A percentile compares a stretch with the other conserved stretches of the same genome.
Evolutionary conservation across 371 early-diverging fungal species (phyloP).

Genomic region (Rhizopus sp.): DNA sequence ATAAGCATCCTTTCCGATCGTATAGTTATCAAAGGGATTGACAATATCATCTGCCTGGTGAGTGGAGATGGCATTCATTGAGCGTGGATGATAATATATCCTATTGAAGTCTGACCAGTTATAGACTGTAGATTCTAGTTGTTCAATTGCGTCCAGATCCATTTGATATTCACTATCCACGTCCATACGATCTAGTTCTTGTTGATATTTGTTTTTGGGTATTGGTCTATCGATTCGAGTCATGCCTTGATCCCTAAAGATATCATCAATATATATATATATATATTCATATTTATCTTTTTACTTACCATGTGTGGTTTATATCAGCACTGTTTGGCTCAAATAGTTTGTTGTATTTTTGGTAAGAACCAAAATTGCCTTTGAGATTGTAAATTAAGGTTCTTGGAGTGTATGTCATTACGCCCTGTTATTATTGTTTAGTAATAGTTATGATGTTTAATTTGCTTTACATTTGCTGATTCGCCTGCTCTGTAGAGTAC

Average conservation of each 20-base stretch:
- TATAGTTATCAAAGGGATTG: constrained; percentile 72
- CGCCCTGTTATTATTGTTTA: constrained; percentile 46
- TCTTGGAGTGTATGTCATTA: constrained; percentile 76
- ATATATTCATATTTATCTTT: background rate
- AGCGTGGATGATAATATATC: constrained; percentile 74
- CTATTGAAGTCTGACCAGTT: constrained; percentile 86
- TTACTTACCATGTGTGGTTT: constrained; percentile 37
- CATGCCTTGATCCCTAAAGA: constrained; percentile 53
- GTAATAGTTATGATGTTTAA: background rate
- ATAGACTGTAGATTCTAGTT: constrained; percentile 46
- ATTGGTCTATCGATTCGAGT: constrained; percentile 39
- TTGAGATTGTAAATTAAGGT: constrained; percentile 77
- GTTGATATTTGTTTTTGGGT: constrained; percentile 55
- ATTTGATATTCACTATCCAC: constrained; percentile 18
- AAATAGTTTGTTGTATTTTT: constrained; percentile 66
- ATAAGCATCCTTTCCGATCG: constrained; percentile 72
- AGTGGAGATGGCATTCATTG: constrained; percentile 60
- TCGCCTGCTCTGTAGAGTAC: constrained; percentile 59
- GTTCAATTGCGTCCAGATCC: constrained; percentile 26
- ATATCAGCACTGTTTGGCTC: constrained; percentile 13
- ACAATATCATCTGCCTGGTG: constrained; percentile 68
- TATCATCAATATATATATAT: background rate
- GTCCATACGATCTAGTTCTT: constrained; percentile 54
- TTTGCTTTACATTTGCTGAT: constrained; percentile 33
- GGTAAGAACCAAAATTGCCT: constrained; percentile 74